Evolutionary conservation across 805 yeast genomes (phyloP), one percentile per base, ranked within the genome.

Genomic region (Suhomyces xylopsoci): DNA sequence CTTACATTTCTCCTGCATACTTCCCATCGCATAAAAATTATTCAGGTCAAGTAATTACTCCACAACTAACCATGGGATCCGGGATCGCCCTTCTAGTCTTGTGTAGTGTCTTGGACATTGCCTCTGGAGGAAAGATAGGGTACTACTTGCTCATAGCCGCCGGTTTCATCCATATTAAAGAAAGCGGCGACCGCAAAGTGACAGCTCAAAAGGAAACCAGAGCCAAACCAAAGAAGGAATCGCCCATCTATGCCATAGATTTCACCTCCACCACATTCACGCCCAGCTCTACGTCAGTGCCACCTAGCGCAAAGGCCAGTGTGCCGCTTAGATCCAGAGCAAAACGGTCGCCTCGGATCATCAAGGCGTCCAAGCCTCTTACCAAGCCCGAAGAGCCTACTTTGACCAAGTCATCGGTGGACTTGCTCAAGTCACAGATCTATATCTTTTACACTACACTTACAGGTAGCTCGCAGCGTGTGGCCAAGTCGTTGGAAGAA

Each of bases 381-480:
- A 9, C 51, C 47, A 20, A 51, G 56, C 14, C 56, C 61, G 68
- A 8, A 50, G 62, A 60, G 32, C 63, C 80, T 51, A 67, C 78
- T 1, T 68, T 77, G 25, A 75, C 84, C 0, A 63, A 67, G 19
- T 64, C 73, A 3, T 64, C 75, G 5, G 67, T 69, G 17, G 68
- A 75, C 20, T 65, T 82, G 41, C 58, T 77, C 26, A 80, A 80
- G 26, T 80, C 90, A 0, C 84, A 84, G 51, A 73, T 87, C 38
- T 77, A 80, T 53, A 80, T 91, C 3, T 88, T 91, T 61, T 91
- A 88, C 68, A 86, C 97, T 7, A 87, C 97, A 0, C 72, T 91
- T 53, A 92, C 96, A 3, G 97, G 97, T 9, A 75, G 96, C 0
- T 81, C 96, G 0, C 84, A 85, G 60, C 75, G 88, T 57, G 80